Evolutionary conservation across 257 asterid species (phyloP), one percentile per base, ranked within the genome.

Genomic region (Agastache rugosa): DNA sequence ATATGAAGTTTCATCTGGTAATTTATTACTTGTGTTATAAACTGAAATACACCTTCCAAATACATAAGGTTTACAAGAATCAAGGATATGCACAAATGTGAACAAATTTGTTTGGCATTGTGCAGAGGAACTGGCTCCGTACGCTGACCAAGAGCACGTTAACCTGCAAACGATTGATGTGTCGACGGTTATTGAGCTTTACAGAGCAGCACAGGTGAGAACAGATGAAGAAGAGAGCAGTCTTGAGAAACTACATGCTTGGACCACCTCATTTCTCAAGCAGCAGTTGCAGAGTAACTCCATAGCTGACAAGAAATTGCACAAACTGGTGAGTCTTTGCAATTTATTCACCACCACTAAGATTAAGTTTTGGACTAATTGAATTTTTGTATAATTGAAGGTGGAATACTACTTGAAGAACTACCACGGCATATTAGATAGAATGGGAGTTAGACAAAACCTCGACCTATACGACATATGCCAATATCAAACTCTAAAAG

Each of bases 161-260:
- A 63, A 42, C 56, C 31, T 69, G 2, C 58, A 64, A 45, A 51
- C 8, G 27, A 55, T 45, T 0, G 76, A 71, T 15, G 63, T 82
- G n/a, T 0, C 68, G 23, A 77, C 58, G 7, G 77, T 84, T 76
- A 41, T 84, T 19, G 89, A 87, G 72, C 78, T 82, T 5, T 78
- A 82, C 84, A 83, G 77, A 87, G 87, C 91, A 74, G 80, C 91
- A 5, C 84, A 83, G 14, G 41, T 61, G 11, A 73, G 75, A 60
- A 12, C 78, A 53, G 1, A 41, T 19, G 80, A 75, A 77, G 85
- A 77, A 0, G 85, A 87, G 19, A 50, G n/a, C 19, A 64, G 58
- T 54, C 87, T 84, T 67, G 74, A 78, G 65, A 78, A 55, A 41
- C 67, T 84, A 3, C 67, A 71, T 45, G 65, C 8, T 48, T 87